Evolutionary conservation across 768 basidiomycete species (phyloP).

Genomic region (Phaffia australis): DNA sequence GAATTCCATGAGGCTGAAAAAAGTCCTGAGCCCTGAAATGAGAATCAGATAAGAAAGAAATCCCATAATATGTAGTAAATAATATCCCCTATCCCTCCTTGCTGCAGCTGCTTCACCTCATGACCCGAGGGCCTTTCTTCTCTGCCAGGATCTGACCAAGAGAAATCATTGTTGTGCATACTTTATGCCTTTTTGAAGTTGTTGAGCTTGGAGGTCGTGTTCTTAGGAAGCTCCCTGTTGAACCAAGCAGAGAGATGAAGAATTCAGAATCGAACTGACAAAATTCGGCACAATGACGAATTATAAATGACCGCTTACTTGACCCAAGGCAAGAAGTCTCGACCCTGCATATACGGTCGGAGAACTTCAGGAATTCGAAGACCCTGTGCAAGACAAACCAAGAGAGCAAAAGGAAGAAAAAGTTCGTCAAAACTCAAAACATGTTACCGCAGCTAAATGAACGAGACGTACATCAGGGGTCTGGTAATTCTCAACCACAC

Average conservation of each 20-base stretch:
- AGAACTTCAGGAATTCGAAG: constrained; percentile 79
- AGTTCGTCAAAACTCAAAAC: background rate
- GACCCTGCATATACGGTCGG: constrained; percentile 90
- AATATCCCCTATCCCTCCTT: no score
- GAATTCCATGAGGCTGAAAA: no score
- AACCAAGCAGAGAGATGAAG: no score
- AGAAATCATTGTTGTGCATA: background rate
- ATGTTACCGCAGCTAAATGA: background rate
- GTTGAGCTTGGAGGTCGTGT: constrained; percentile 17
- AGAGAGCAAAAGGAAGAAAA: constrained; percentile 1
- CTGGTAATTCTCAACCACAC: constrained; percentile 97
- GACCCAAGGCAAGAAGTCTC: constrained; percentile 69
- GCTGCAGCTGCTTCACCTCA: no score
- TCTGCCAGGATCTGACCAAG: no score
- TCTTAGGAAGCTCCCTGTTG: constrained; percentile 22
- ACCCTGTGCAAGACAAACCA: constrained; percentile 47
- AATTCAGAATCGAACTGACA: background rate
- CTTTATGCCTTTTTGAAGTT: constrained; percentile 11
- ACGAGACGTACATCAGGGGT: constrained; percentile 64
- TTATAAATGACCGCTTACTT: constrained; percentile 38
- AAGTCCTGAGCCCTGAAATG: no score
- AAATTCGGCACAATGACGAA: background rate
- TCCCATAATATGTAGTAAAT: no score
- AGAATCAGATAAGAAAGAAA: no score
- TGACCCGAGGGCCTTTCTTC: no score